Conservation (phyloP, 2,329 filamentous ascomycete species). For the Curvularia verruculosa region DNA sequence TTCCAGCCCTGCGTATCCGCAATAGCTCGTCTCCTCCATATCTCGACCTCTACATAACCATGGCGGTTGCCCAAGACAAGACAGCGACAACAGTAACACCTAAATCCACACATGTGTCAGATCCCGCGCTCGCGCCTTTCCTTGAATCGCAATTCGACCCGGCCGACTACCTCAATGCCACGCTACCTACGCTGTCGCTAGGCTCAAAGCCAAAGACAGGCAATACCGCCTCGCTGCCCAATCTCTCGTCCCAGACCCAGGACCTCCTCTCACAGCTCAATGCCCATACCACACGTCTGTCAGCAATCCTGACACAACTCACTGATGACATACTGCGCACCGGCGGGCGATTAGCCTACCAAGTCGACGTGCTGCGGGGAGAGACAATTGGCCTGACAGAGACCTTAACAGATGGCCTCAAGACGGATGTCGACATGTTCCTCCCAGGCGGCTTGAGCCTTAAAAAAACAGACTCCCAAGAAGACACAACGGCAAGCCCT, state of each 20-base stretch:
- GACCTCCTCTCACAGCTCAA: constrained; percentile 85
- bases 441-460: constrained; percentile 58
- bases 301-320: constrained; percentile 80
- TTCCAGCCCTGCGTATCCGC: constrained; percentile 15
- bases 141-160: constrained; percentile 79
- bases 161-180: constrained; percentile 81
- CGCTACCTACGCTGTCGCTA: constrained; percentile 70
- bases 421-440: constrained; percentile 75
- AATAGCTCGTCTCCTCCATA: constrained; percentile 14
- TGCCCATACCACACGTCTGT: constrained; percentile 83
- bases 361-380: constrained; percentile 90
- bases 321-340: constrained; percentile 95
- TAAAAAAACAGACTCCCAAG: constrained; percentile 9
- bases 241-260: constrained; percentile 81
- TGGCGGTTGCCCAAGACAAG: constrained; percentile 35
- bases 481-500: constrained; percentile 10
- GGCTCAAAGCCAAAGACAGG: constrained; percentile 48
- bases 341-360: constrained; percentile 86
- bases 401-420: constrained; percentile 73
- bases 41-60: constrained; percentile 20
- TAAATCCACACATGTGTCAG: constrained; percentile 64
- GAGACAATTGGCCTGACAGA: constrained; percentile 84
- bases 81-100: constrained; percentile 10
- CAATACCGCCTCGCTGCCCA: constrained; percentile 67
- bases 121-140: constrained; percentile 77